Evolutionary conservation across 1,284 basidiomycete genomes (phyloP).

Genomic region (Cerioporus squamosus): DNA sequence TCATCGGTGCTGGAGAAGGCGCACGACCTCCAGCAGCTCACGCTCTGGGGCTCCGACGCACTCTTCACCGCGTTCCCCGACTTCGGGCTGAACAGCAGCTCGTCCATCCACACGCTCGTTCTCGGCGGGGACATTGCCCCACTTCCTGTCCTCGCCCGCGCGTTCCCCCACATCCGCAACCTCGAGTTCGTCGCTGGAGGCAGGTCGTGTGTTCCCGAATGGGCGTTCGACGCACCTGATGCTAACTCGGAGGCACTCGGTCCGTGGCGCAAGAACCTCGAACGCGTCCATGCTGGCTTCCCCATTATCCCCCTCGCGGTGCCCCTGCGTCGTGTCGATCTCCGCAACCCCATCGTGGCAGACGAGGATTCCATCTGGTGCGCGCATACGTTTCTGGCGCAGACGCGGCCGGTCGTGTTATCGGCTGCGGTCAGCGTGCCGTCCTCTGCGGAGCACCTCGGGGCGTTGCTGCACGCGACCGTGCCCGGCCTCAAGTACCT

Average conservation of each 20-base stretch:
- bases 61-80: slow-evolving; percentile 22
- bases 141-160: slow-evolving; percentile 17
- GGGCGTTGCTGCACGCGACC: slow-evolving; percentile 15
- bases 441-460: slow-evolving; percentile 14
- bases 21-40: slow-evolving; percentile 20
- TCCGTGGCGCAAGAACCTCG: slow-evolving; percentile 12
- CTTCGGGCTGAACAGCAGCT: slow-evolving; percentile 15
- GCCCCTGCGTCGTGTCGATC: slow-evolving; percentile 15
- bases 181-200: slow-evolving; percentile 21
- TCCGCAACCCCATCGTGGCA: slow-evolving; percentile 18
- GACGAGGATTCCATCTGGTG: slow-evolving; percentile 14
- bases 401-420: slow-evolving; percentile 22
- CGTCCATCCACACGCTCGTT: slow-evolving; percentile 20
- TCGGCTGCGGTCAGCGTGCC: slow-evolving; percentile 11
- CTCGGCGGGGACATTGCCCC: slow-evolving; percentile 24
- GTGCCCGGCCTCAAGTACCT: slow-evolving; percentile 17
- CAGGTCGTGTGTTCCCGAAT: slow-evolving; percentile 19
- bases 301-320: slow-evolving; percentile 19
- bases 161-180: slow-evolving; percentile 22
- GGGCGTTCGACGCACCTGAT: slow-evolving; percentile 9
- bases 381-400: slow-evolving; percentile 20
- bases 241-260: slow-evolving; percentile 3
- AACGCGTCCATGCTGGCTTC: slow-evolving; percentile 18
- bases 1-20: slow-evolving; percentile 18
- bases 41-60: slow-evolving; percentile 25